Conservation (phyloP, 768 basidiomycete species). For the Leccinum aurantiacum region DNA sequence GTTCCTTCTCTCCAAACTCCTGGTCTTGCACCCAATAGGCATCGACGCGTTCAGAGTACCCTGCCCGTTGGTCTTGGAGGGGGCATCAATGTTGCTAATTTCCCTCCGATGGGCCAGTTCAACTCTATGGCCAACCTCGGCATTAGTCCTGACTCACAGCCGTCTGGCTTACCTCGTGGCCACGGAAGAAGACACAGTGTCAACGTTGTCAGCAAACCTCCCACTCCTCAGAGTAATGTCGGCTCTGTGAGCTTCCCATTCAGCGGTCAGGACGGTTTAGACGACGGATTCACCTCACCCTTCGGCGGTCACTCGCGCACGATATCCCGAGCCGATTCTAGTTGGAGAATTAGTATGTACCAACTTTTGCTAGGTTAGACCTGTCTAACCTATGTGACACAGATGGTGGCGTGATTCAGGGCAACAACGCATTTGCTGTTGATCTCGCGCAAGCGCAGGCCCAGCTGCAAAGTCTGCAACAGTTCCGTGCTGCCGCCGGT, state of each 20-base stretch:
- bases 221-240: slow-evolving; percentile 41
- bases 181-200: slow-evolving; percentile 91
- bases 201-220: slow-evolving; percentile 81
- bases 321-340: slow-evolving; percentile 73
- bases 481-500: slow-evolving; percentile 93
- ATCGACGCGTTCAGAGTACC: slow-evolving; percentile 87
- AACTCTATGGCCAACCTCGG: slow-evolving; percentile 49
- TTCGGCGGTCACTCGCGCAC: slow-evolving; percentile 74
- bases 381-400: slow-evolving; percentile 14
- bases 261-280: slow-evolving; percentile 63
- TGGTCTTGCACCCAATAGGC: slow-evolving; percentile 69
- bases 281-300: slow-evolving; percentile 73
- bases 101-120: slow-evolving; percentile 62
- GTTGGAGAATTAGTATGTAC: slow-evolving; percentile 85
- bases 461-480: slow-evolving; percentile 92
- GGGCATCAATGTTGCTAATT: slow-evolving; percentile 37
- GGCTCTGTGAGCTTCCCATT: slow-evolving; percentile 54
- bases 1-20: slow-evolving; percentile 79
- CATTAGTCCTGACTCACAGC: slow-evolving; percentile 65
- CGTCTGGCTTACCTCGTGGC: slow-evolving; percentile 69
- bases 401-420: slow-evolving; percentile 76
- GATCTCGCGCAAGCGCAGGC: slow-evolving; percentile 97
- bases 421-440: slow-evolving; percentile 62
- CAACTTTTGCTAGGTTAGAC: not conserved
- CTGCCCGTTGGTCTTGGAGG: slow-evolving; percentile 58